A percentile compares a stretch with the other conserved stretches of the same genome.
Conservation (phyloP, 129 eudicot genomes). For the Arctium minus region DNA sequence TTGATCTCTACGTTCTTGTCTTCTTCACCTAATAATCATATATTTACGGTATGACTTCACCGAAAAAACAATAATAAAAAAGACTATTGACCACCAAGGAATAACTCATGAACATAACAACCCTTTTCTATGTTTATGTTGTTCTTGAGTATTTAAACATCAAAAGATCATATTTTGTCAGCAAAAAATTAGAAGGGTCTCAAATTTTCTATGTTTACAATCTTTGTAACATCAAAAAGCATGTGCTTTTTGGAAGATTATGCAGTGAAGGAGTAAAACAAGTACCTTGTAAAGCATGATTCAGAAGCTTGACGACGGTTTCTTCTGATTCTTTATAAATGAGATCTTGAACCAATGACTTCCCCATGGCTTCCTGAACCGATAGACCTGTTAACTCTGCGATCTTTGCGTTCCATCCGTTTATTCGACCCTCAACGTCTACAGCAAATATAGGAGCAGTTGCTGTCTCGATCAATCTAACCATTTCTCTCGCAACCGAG, state of each 20-base stretch:
- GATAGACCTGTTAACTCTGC: constrained; percentile 88
- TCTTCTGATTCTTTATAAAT: constrained; percentile 77
- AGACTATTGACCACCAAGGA: neutral
- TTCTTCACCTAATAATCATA: constrained; percentile 72
- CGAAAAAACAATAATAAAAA: neutral
- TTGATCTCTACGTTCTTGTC: constrained; percentile 84
- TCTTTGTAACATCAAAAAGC: no score
- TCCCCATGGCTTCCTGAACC: constrained; percentile 87
- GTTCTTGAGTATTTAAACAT: neutral
- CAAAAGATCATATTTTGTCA: neutral
- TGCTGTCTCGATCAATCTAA: constrained; percentile 93
- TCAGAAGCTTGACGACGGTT: constrained; percentile 58
- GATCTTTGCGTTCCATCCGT: constrained; percentile 94
- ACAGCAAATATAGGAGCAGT: constrained; percentile 99
- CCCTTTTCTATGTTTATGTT: no score
- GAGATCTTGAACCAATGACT: constrained; percentile 76
- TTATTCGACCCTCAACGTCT: constrained; percentile 69
- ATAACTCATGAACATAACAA: no score
- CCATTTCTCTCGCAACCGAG: constrained; percentile 91
- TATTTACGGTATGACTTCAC: neutral
- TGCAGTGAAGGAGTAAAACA: neutral
- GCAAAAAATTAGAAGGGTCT: neutral
- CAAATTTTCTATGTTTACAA: no score
- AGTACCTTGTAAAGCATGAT: constrained; percentile 79
- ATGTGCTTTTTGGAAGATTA: neutral